Conservation (phyloP, 2,329 filamentous ascomycete genomes). For the Penicillium sp. region DNA sequence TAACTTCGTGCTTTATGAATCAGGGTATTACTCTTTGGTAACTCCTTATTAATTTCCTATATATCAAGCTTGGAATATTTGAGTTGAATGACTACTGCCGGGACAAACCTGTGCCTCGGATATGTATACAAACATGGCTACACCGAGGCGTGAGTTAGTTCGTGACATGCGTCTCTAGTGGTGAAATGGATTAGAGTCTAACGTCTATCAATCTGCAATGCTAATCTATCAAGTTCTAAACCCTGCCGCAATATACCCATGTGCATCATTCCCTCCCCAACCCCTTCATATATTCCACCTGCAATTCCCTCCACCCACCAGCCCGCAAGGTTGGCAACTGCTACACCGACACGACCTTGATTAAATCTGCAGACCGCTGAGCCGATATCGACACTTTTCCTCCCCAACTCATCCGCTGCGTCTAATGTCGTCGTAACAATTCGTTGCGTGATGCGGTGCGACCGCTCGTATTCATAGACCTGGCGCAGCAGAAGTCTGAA, state of each 20-base stretch:
- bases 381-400: constrained; percentile 53
- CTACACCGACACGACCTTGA: constrained; percentile 64
- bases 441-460: constrained; percentile 64
- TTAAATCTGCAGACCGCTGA: constrained; percentile 61
- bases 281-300: constrained; percentile 67
- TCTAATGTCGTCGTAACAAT: constrained; percentile 55
- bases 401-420: constrained; percentile 56
- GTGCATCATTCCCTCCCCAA: constrained; percentile 54
- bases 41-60: too few species aligned
- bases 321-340: constrained; percentile 55
- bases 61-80: too few species aligned
- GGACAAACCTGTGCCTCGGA: too few species aligned
- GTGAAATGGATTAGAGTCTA: background rate
- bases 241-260: constrained; percentile 36
- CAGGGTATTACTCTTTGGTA: too few species aligned
- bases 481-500: constrained; percentile 55
- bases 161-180: background rate
- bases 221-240: constrained; percentile 18
- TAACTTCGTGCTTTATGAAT: too few species aligned
- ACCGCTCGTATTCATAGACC: constrained; percentile 63
- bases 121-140: too few species aligned
- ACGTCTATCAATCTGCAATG: constrained; percentile 6
- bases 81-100: too few species aligned
- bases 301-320: constrained; percentile 67
- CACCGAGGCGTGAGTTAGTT: too few species aligned